These are phyloP conservation scores for Fusarium denticulatum DNA, from an alignment of 2,329 filamentous ascomycete genomes.

Conservation along the genomic window DNA sequence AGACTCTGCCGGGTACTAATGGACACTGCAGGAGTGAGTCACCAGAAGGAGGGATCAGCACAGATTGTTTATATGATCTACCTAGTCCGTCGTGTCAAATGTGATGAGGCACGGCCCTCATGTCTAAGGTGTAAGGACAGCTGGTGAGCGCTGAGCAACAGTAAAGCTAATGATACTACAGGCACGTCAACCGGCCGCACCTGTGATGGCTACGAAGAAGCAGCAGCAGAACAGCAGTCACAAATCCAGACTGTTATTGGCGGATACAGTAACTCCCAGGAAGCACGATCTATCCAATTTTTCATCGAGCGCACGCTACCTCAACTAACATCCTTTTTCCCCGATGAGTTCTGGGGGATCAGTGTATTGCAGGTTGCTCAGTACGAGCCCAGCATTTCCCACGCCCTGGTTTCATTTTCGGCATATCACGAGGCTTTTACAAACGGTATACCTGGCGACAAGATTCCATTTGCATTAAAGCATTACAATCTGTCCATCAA, in stretches of 20 bases:
- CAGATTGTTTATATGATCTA: not conserved
- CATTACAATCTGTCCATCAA: not conserved
- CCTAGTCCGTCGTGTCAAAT: not conserved
- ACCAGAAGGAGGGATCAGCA: not conserved
- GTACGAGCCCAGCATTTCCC: not conserved
- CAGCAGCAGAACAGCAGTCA: rapidly evolving
- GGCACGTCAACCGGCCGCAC: not conserved
- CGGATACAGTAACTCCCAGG: not conserved
- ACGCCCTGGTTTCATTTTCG: not conserved
- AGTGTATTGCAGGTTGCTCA: not conserved
- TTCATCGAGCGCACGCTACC: not conserved
- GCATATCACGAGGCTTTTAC: not conserved
- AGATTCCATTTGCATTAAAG: not conserved
- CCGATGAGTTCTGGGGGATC: not conserved
- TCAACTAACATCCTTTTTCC: not conserved
- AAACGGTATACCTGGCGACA: rapidly evolving
- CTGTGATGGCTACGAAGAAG: not conserved
- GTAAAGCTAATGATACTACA: not conserved
- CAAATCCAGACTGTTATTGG: not conserved
- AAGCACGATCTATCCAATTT: not conserved
- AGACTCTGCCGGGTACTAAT: not conserved
- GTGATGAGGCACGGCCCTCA: not conserved
- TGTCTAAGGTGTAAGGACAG: not conserved
- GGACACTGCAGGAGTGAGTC: not conserved
- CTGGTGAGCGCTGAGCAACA: not conserved